These are phyloP conservation scores for Epichloe typhina DNA, from an alignment of 2,329 filamentous ascomycete species.

Conservation along the genomic window DNA sequence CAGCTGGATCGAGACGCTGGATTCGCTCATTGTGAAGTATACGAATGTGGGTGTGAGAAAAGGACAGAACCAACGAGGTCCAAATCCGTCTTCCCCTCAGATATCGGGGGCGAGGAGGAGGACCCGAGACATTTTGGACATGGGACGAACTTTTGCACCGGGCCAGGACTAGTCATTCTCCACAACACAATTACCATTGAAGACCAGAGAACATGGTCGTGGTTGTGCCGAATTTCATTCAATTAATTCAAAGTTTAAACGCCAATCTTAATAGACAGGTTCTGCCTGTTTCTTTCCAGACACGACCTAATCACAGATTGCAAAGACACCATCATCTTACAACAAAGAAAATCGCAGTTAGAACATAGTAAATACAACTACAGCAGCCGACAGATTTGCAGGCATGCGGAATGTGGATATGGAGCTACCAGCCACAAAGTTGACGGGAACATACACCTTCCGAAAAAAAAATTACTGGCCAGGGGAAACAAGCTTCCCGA, in stretches of 20 bases:
- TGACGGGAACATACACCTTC: slow-evolving; percentile 5
- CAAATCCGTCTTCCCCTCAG: too few species aligned
- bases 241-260: background rate
- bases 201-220: too few species aligned
- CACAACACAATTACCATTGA: too few species aligned
- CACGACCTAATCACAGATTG: background rate
- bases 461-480: slow-evolving; percentile 54
- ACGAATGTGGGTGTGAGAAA: too few species aligned
- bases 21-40: background rate
- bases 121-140: too few species aligned
- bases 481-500: slow-evolving; percentile 77
- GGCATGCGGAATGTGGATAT: background rate
- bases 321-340: background rate
- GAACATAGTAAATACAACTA: slow-evolving; percentile 5
- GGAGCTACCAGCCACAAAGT: background rate
- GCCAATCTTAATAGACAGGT: too few species aligned
- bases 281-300: too few species aligned
- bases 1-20: slow-evolving; percentile 1
- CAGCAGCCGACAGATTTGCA: background rate
- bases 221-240: too few species aligned
- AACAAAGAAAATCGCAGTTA: background rate
- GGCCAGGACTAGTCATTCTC: too few species aligned
- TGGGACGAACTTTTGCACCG: too few species aligned
- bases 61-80: too few species aligned
- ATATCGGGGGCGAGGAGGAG: too few species aligned